Conservation (phyloP, 306 rosid species). For the Prinsepia uniflora region DNA sequence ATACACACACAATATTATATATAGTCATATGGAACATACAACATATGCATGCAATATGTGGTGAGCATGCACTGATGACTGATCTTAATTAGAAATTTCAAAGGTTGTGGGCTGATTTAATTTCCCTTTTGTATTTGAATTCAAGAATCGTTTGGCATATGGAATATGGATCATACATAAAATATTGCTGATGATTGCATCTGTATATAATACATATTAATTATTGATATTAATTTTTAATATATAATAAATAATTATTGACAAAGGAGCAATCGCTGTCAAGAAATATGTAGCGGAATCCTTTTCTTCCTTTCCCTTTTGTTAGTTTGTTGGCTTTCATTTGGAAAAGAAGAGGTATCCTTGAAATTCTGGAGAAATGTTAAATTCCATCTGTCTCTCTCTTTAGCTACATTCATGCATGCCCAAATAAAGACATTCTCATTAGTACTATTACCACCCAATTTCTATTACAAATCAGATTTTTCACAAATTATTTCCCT, state of each 20-base stretch:
- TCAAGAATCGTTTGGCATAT: slow-evolving; percentile 25
- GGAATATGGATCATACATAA: slow-evolving; percentile 30
- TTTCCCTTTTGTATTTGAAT: slow-evolving; percentile 2
- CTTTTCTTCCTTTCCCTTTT: slow-evolving; percentile 26
- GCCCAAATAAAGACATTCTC: slow-evolving; percentile 23
- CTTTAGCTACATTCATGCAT: slow-evolving; percentile 17
- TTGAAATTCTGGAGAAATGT: slow-evolving; percentile 41
- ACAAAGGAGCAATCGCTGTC: slow-evolving; percentile 40
- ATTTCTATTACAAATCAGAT: slow-evolving; percentile 24
- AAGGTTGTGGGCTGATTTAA: slow-evolving; percentile 31
- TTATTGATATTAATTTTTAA: too few relatives aligned
- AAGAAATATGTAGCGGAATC: slow-evolving; percentile 50
- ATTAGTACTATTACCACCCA: neutral
- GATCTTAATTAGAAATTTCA: slow-evolving; percentile 21
- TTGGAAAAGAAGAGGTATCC: slow-evolving; percentile 44
- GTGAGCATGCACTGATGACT: neutral
- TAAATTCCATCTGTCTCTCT: slow-evolving; percentile 25
- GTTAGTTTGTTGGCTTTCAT: slow-evolving; percentile 37
- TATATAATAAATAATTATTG: neutral
- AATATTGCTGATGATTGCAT: neutral
- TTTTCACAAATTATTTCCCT: neutral
- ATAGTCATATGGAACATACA: too few relatives aligned
- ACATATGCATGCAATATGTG: neutral
- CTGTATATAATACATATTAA: too few relatives aligned
- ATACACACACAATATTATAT: too few relatives aligned